Evolutionary conservation across 768 basidiomycete species (phyloP), one percentile per base, ranked within the genome.

Genomic region (Phylloporus sp.): DNA sequence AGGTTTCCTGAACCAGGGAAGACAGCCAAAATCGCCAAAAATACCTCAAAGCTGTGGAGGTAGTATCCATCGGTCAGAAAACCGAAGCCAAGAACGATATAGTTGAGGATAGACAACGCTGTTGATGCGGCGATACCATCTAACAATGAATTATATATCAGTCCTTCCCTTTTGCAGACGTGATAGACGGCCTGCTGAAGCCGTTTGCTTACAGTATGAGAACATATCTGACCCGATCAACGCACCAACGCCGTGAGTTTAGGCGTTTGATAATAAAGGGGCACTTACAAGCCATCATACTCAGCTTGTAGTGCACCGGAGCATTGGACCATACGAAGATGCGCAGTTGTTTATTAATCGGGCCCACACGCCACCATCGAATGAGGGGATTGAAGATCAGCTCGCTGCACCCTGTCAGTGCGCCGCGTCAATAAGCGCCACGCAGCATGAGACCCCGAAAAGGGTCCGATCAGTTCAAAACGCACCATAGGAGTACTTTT

Each of bases 381-480:
- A 81, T 75, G 56, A 94, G 59, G 0, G 94, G 94, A 60, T 93
- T 84, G 78, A 95, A 95, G 51, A 94, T 82, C 49, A 95, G 78
- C 66, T 88, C 65, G 26, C 65, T 65, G 36, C 65, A 65, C 0
- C 63, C 63, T 65, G 51, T 42, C 49, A n/a, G 7, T 6, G 4
- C 20, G 28, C 18, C 39, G 27, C 81, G 63, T 82, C 18, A 52
- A 18, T 16, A 36, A 66, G 61, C 10, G 60, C 85, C 88, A 68
- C 88, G 88, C 0, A 8, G 9, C 39, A 41, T 26, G 23, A 24
- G 40, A 41, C 23, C 16, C 26, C 6, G 8, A 24, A 26, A 22
- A 41, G 9, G 22, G 22, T 11, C 5, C 9, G 20, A 22, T 38
- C 20, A 1, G 20, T 12, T 39, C 15, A 13, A 39, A 16, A n/a